phyloP scores from a whole-genome alignment of 2,329 filamentous ascomycete species.

The Hypoxylon sp. region DNA sequence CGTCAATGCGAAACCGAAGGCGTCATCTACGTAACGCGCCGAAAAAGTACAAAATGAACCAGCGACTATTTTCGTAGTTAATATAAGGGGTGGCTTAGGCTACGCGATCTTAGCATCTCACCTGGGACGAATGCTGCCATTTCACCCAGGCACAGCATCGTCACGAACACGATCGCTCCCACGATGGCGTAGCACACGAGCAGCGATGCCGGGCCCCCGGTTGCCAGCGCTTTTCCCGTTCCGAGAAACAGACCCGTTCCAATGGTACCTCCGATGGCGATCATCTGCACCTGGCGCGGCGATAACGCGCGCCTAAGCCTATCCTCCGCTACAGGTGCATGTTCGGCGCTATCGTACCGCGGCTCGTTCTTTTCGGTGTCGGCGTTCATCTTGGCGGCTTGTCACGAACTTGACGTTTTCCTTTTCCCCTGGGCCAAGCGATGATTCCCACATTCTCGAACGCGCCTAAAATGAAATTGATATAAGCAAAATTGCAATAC shows the following conservation, averaged over 20 bases:
- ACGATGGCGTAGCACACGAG: constrained; percentile 68
- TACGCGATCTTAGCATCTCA: constrained; percentile 7
- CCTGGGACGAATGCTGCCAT: constrained; percentile 68
- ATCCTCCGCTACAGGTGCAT: constrained; percentile 50
- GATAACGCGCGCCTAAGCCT: constrained; percentile 66
- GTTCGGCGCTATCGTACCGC: constrained; percentile 16
- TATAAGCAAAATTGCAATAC: constrained; percentile 26
- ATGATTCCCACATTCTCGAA: constrained; percentile 13
- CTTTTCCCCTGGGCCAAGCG: constrained; percentile 17
- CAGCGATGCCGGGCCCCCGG: constrained; percentile 69
- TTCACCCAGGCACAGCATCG: constrained; percentile 69
- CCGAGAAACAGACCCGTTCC: constrained; percentile 73
- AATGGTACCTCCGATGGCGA: constrained; percentile 70
- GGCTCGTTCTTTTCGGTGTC: constrained; percentile 36
- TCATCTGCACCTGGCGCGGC: constrained; percentile 75
- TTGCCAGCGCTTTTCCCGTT: constrained; percentile 69
- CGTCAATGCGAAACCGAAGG: constrained; percentile 65
- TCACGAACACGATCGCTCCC: constrained; percentile 68
- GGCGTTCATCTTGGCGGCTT: constrained; percentile 28
- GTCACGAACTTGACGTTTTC: neutral
- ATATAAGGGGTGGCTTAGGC: neutral
- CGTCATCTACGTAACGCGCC: constrained; percentile 64
- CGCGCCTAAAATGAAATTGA: constrained; percentile 1
- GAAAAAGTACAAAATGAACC: constrained; percentile 68
- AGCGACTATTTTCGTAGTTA: constrained; percentile 51